phyloP scores from a whole-genome alignment of 2,329 filamentous ascomycete genomes.

The Fusarium verrucosum region DNA sequence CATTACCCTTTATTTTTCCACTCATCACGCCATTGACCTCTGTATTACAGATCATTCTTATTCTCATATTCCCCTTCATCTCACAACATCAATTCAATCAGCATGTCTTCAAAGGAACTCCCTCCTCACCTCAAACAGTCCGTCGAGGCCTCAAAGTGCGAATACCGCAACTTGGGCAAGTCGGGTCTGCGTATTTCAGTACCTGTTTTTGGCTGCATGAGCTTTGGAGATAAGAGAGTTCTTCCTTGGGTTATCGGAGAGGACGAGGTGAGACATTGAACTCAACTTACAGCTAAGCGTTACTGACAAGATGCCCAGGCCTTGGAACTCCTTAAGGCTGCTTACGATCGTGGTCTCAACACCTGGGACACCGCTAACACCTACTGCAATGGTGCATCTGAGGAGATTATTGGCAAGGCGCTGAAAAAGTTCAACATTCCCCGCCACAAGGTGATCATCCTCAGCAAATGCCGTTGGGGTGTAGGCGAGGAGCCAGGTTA shows the following conservation, averaged over 20 bases:
- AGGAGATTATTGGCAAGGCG: constrained; percentile 30
- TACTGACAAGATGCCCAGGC: background rate
- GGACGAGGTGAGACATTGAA: background rate
- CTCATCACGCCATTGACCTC: background rate
- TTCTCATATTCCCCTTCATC: background rate
- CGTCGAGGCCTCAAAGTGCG: constrained; percentile 24
- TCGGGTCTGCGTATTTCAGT: constrained; percentile 22
- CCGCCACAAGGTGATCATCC: constrained; percentile 26
- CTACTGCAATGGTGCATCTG: constrained; percentile 23
- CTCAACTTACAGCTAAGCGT: rapidly evolving
- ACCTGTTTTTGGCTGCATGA: constrained; percentile 28
- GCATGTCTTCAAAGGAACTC: constrained; percentile 15
- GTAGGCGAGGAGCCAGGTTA: constrained; percentile 31
- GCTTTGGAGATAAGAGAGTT: constrained; percentile 20
- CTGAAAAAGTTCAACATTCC: constrained; percentile 31
- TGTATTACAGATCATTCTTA: background rate
- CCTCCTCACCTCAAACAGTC: constrained; percentile 25
- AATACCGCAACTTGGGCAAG: constrained; percentile 28
- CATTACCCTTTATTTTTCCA: constrained; percentile 11
- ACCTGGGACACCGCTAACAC: constrained; percentile 32
- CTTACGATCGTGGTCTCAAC: constrained; percentile 32
- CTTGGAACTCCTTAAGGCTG: constrained; percentile 23
- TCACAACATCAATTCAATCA: rapidly evolving
- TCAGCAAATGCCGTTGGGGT: constrained; percentile 31
- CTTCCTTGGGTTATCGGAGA: constrained; percentile 31